Base-by-base conservation (phyloP, 768 basidiomycete genomes). In the Lanmaoa rubissima region DNA sequence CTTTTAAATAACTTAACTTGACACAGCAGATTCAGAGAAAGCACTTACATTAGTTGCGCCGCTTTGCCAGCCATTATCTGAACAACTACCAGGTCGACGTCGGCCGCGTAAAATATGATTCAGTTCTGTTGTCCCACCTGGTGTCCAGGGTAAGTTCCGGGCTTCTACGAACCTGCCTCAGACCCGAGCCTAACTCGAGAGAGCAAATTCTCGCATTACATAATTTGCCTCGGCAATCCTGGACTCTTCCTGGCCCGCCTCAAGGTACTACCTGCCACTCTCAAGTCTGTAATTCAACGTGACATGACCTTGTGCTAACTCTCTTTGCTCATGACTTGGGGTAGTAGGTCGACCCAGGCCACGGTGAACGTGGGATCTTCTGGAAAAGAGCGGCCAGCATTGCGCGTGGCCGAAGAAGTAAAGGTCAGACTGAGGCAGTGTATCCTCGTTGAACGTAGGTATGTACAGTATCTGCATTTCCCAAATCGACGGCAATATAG, bases 391-490 rank as follows among this genome's bases (percentile, higher is more conserved):
- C 24, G 31, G 13, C 13, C 28, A 21, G 26, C 43, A 9, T 32
- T 21, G 16, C 48, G 43, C 12, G 44, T 58, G 11, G 32, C 44
- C 28, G 14, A 49, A 63, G 48, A 53, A 44, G 55, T 41, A 40
- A 52, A 41, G 46, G 26, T 42, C 48, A 41, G n/a, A 41, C 11
- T 2, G 31, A 54, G 57, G 65, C 61, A 38, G 49, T 66, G 58
- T 53, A 12, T 24, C 38, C 3, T 24, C 21, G 3, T 24, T 24
- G 21, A 24, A 24, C 21, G 39, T 51, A 48, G 48, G 26, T 12
- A 38, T 28, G 34, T 41, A n/a, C n/a, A n/a, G n/a, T n/a, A 21
- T 35, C 34, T 40, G 28, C 48, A 26, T 45, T 55, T 46, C 39
- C 50, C n/a, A 43, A 50, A 28, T 55, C 19, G 41, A 47, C 24